Evolutionary conservation across 2,329 filamentous ascomycete genomes (phyloP).

Genomic region (Fusarium sublunatum): DNA sequence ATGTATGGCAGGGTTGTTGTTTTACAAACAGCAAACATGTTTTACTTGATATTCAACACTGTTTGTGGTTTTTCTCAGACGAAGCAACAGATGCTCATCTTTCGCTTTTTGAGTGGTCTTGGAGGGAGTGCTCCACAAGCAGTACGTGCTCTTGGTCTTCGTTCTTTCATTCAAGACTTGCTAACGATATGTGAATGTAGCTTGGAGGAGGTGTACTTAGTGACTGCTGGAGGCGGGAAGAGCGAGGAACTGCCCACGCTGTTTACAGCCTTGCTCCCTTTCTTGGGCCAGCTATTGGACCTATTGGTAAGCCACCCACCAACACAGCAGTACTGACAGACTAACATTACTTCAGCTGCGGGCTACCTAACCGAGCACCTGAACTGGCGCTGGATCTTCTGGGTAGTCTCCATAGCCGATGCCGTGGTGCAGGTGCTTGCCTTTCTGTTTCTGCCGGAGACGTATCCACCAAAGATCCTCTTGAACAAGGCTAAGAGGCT

Average conservation of each 20-base stretch:
- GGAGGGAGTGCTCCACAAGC: constrained; percentile 60
- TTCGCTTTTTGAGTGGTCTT: constrained; percentile 61
- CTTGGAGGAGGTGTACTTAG: constrained; percentile 59
- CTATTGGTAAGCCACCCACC: constrained; percentile 47
- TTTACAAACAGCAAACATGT: constrained; percentile 58
- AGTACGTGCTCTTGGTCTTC: constrained; percentile 32
- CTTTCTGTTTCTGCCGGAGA: constrained; percentile 55
- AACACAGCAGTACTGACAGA: neutral
- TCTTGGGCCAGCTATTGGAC: constrained; percentile 56
- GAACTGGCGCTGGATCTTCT: constrained; percentile 60
- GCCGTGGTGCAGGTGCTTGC: constrained; percentile 50
- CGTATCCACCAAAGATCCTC: constrained; percentile 52
- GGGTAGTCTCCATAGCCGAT: constrained; percentile 55
- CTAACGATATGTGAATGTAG: constrained; percentile 24
- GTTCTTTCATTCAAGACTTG: rapidly evolving
- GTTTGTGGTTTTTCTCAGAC: constrained; percentile 62
- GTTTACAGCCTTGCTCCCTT: constrained; percentile 56
- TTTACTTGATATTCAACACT: constrained; percentile 67
- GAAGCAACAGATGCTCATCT: constrained; percentile 59
- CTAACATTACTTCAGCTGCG: constrained; percentile 42
- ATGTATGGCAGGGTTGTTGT: constrained; percentile 60
- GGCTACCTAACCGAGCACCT: constrained; percentile 53
- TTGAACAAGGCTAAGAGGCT: constrained; percentile 45
- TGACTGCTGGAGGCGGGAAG: constrained; percentile 60
- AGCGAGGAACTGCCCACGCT: constrained; percentile 50